phyloP scores from a whole-genome alignment of 176 grass and related monocot genomes.

The Paspalum vaginatum region DNA sequence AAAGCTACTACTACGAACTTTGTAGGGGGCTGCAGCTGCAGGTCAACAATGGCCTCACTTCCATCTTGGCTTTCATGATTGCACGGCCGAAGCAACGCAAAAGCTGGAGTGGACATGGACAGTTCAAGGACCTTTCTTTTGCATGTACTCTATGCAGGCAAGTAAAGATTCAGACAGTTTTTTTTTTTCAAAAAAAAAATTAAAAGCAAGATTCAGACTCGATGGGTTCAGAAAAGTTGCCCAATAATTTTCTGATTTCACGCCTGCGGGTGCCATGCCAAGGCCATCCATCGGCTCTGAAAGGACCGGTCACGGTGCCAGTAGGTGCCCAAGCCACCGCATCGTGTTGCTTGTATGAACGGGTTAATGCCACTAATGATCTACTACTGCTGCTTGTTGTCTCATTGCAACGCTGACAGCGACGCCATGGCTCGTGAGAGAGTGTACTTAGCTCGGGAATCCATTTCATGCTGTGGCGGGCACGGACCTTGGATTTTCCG shows the following conservation, averaged over 20 bases:
- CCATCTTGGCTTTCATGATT: conserved; percentile 23
- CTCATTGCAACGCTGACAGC: not conserved
- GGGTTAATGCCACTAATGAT: not conserved
- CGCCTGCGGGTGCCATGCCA: not conserved
- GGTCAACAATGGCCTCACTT: conserved; percentile 2
- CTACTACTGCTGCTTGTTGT: too few species aligned
- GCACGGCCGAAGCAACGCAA: not conserved
- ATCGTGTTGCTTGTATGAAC: not conserved
- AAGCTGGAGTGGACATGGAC: not conserved
- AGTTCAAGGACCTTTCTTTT: conserved; percentile 7
- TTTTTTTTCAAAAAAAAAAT: not conserved
- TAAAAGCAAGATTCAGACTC: not conserved
- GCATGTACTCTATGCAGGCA: conserved; percentile 3
- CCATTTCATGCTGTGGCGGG: not conserved
- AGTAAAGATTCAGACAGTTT: not conserved
- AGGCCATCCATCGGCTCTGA: not conserved
- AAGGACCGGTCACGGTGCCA: not conserved
- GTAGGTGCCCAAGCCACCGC: not conserved
- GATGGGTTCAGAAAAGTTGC: conserved; percentile 21
- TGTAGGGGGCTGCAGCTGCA: not conserved
- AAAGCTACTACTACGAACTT: not conserved
- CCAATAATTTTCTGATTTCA: not conserved
- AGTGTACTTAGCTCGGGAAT: not conserved
- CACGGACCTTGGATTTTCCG: not conserved
- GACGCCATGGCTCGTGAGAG: not conserved